Base-by-base conservation (phyloP, 345 rosid genomes). In the Linum trigynum region DNA sequence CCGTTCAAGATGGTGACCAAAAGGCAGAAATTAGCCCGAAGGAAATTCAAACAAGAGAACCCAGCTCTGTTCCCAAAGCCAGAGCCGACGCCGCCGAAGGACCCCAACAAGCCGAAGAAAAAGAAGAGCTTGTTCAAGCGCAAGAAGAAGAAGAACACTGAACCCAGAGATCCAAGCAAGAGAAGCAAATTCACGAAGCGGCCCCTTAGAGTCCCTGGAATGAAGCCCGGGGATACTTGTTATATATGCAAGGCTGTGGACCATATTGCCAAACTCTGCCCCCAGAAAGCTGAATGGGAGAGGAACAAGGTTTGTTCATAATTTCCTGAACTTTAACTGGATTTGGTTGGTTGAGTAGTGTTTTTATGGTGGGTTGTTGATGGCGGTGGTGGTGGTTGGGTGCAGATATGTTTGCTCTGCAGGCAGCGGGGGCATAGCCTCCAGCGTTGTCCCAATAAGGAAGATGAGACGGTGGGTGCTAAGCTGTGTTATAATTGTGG, bases 201-300 rank as follows among this genome's bases (percentile, higher is more conserved):
- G 76, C 99, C 99, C 15, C 85, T 94, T 14, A 79, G 99, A 55
- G 79, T 90, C 50, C 91, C 96, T 62, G 99, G 99, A 39, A 84
- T 90, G 97, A 94, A 79, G 75, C 97, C 99, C 15, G 99, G 96
- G 12, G 95, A 88, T 71, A 84, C 90, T 16, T 94, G 99, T 71
- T 94, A 65, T 66, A 90, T 94, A 14, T 90, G 96, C 76, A 85
- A 86, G 42, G 90, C 76, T 38, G 70, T 79, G 69, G 86, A 86
- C 61, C 97, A 90, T 70, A 86, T 94, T 7, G 96, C 99, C 69
- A 94, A 89, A 68, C 74, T 70, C 60, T 94, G 95, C 64, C 97
- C 96, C 36, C 64, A 85, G 69, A 94, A 94, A 45, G 80, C 82
- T 57, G 88, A 88, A 67, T 94, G 99, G 96, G 97, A 88, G 50